phyloP scores from a whole-genome alignment of 352 stramenopile species.

The Globisporangium ultimum region DNA sequence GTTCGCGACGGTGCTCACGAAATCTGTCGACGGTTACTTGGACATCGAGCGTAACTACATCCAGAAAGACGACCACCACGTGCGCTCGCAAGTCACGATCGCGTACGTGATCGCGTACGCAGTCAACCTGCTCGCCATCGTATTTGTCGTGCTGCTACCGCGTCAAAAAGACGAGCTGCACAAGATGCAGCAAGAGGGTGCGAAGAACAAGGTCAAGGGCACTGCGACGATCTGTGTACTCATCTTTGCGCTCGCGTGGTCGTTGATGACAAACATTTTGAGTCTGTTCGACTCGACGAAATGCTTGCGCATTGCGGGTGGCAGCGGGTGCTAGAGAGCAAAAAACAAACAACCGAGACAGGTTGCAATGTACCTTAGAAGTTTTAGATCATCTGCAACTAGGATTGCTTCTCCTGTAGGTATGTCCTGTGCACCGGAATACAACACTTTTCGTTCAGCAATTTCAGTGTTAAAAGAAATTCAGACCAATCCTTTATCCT shows the following conservation, averaged over 20 bases:
- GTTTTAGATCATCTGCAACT: no score
- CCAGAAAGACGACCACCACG: slow-evolving; percentile 32
- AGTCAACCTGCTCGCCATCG: slow-evolving; percentile 39
- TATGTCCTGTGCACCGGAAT: no score
- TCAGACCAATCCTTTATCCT: no score
- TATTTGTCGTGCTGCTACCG: slow-evolving; percentile 45
- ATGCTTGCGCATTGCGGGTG: slow-evolving; percentile 47
- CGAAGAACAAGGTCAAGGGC: slow-evolving; percentile 37
- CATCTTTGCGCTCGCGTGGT: slow-evolving; percentile 47
- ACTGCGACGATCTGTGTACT: slow-evolving; percentile 32
- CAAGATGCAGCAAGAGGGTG: slow-evolving; percentile 30
- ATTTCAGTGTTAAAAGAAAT: no score
- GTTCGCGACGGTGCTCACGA: slow-evolving; percentile 53
- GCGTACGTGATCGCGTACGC: slow-evolving; percentile 57
- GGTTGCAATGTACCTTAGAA: no score
- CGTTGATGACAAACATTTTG: slow-evolving; percentile 60
- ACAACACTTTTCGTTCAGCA: no score
- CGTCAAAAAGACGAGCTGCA: slow-evolving; percentile 50
- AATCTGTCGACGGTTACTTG: slow-evolving; percentile 50
- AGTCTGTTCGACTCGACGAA: slow-evolving; percentile 47
- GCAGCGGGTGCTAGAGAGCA: slow-evolving; percentile 24
- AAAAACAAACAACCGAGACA: no score
- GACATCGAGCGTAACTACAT: slow-evolving; percentile 46
- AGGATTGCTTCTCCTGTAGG: no score
- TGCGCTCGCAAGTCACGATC: slow-evolving; percentile 45